phyloP scores from a whole-genome alignment of 345 rosid species.

The Bruguiera parviflora region DNA sequence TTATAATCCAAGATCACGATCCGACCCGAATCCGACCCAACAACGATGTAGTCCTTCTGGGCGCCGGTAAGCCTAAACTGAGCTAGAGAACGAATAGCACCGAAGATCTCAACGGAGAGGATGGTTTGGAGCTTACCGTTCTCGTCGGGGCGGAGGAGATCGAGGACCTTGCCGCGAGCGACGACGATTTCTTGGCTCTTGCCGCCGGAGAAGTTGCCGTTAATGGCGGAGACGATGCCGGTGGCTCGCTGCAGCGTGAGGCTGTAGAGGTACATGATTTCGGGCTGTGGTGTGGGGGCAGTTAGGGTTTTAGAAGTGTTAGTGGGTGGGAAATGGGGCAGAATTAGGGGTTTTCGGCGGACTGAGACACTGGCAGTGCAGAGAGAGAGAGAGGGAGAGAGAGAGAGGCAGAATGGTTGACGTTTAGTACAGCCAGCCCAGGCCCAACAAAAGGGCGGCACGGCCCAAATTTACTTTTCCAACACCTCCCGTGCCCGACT shows the following conservation, averaged over 20 bases:
- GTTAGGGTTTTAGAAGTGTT: conserved; percentile 12
- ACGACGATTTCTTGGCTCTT: conserved; percentile 86
- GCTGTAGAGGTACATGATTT: conserved; percentile 80
- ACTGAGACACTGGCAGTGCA: too few relatives aligned
- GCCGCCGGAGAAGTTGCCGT: conserved; percentile 96
- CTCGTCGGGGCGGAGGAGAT: conserved; percentile 90
- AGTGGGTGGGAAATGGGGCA: too few relatives aligned
- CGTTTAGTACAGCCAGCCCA: too few relatives aligned
- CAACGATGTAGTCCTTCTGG: conserved; percentile 83
- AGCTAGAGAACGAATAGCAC: conserved; percentile 81
- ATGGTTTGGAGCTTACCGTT: conserved; percentile 85
- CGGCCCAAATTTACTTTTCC: too few relatives aligned
- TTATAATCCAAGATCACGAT: conserved; percentile 88
- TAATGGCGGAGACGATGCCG: conserved; percentile 76
- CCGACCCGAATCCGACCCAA: conserved; percentile 97
- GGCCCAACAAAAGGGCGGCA: too few relatives aligned
- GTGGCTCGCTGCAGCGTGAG: conserved; percentile 93
- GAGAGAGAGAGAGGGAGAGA: too few relatives aligned
- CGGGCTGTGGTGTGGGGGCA: not conserved
- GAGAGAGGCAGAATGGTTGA: too few relatives aligned
- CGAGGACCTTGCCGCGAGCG: conserved; percentile 92
- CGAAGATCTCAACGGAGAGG: conserved; percentile 88
- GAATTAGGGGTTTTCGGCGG: too few relatives aligned
- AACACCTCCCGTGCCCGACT: too few relatives aligned
- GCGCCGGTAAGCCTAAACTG: conserved; percentile 93